Base-by-base conservation (phyloP, 139 green algal genomes). In the Tetraselmis chui region DNA sequence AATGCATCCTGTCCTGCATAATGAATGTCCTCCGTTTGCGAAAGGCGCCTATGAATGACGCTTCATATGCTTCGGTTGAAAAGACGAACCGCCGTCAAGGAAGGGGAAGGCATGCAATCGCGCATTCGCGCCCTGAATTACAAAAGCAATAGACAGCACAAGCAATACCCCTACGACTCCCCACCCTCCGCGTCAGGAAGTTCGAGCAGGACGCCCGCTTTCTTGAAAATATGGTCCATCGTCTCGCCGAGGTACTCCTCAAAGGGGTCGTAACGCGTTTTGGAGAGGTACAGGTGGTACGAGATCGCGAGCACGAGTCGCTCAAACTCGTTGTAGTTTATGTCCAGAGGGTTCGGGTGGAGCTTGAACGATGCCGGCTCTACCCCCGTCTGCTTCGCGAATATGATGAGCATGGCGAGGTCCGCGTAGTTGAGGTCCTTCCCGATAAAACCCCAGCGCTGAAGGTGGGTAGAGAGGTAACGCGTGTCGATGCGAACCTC, bases 281-380 rank as follows among this genome's bases (percentile, higher is more conserved):
- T 93, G 74, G 88, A 88, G 29, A 83, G 84, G 80, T 89, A 90
- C 31, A 92, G 83, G 81, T 89, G 85, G 82, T 84, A 80, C 2
- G 90, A 87, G 2, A 92, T 90, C 59, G 86, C 89, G 31, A 95
- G 80, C 58, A 96, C 84, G 59, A 96, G 78, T 30, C 84, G 83
- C 88, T 96, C 92, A 85, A 96, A 94, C 83, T 95, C 88, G 75
- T 90, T 79, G 30, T 93, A 93, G 32, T 91, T 88, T 29, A 93
- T 80, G 59, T 88, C 85, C 59, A 95, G 74, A 0, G 92, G 91
- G 59, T 87, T 80, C 28, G 81, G 83, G 32, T 89, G 84, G 11
- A 87, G 76, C 25, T 31, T 28, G 32, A 86, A 86, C 24, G 31
- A 77, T 27, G 82, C 74, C 1, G 79, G 75, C 30, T 87, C 76